A percentile compares a stretch with the other conserved stretches of the same genome.
These are phyloP conservation scores for Ricinus communis DNA, from an alignment of 345 rosid genomes.

Conservation along the genomic window DNA sequence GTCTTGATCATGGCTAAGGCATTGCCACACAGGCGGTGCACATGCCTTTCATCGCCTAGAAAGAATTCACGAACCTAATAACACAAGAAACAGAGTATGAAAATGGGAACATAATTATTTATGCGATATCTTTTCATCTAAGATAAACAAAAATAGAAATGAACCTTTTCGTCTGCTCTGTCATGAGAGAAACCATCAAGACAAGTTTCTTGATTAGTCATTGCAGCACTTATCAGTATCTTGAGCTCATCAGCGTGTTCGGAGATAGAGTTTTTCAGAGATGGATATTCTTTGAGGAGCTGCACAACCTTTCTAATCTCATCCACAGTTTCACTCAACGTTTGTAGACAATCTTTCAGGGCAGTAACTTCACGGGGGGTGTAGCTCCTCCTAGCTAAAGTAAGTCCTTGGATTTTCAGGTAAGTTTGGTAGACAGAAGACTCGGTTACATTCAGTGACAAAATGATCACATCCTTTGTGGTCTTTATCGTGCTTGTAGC, in stretches of 20 bases:
- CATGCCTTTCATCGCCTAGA: conserved; percentile 9
- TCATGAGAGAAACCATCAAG: conserved; percentile 26
- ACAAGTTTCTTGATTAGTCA: conserved; percentile 27
- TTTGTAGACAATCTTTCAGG: conserved; percentile 13
- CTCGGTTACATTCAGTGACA: conserved; percentile 51
- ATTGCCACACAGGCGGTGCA: conserved; percentile 34
- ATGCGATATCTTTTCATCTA: too few species aligned
- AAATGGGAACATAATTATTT: neutral
- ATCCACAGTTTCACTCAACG: conserved; percentile 15
- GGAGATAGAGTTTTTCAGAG: conserved; percentile 23
- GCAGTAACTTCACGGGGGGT: conserved; percentile 8
- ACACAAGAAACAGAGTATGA: neutral
- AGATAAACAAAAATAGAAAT: too few species aligned
- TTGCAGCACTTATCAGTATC: conserved; percentile 23
- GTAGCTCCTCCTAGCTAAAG: conserved; percentile 14
- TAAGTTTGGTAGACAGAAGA: conserved; percentile 48
- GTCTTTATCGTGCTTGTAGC: conserved; percentile 33
- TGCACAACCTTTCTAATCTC: conserved; percentile 8
- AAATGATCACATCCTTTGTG: conserved; percentile 53
- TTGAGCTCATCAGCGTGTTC: conserved; percentile 25
- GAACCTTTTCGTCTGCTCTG: conserved; percentile 13
- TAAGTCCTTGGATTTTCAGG: conserved; percentile 44
- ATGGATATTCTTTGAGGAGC: conserved; percentile 4
- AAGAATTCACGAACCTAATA: conserved; percentile 14
- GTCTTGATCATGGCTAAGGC: conserved; percentile 35